These are phyloP conservation scores for Austroboletus festivus DNA, from an alignment of 768 basidiomycete genomes.

Conservation along the genomic window DNA sequence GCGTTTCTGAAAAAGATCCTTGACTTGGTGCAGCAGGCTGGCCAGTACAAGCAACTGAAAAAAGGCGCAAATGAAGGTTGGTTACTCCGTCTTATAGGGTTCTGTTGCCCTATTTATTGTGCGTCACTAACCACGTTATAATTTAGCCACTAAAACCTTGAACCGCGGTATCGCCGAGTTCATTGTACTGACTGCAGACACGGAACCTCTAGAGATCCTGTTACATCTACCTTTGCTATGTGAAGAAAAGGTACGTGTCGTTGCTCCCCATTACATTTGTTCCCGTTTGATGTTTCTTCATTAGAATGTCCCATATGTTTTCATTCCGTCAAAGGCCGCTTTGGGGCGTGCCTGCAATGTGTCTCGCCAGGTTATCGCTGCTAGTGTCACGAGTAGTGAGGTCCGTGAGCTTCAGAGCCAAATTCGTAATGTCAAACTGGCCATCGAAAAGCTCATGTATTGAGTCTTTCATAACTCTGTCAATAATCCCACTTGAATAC, in stretches of 20 bases:
- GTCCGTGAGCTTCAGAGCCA: slow-evolving; percentile 86
- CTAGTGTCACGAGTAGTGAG: slow-evolving; percentile 95
- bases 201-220: slow-evolving; percentile 96
- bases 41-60: slow-evolving; percentile 97
- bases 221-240: slow-evolving; percentile 96
- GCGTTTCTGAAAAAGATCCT: slow-evolving; percentile 62
- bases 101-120: background rate
- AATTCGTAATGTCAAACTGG: slow-evolving; percentile 81
- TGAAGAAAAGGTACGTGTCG: slow-evolving; percentile 92
- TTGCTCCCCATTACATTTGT: slow-evolving; percentile 3
- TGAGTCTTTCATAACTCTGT: slow-evolving; percentile 17
- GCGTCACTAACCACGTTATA: slow-evolving; percentile 4
- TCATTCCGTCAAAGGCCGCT: slow-evolving; percentile 92
- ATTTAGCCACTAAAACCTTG: slow-evolving; percentile 89
- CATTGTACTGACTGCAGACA: slow-evolving; percentile 94
- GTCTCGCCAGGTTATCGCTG: slow-evolving; percentile 90
- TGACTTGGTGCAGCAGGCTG: slow-evolving; percentile 91
- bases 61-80: slow-evolving; percentile 98
- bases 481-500: slow-evolving; percentile 8
- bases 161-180: slow-evolving; percentile 98
- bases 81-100: slow-evolving; percentile 12
- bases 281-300: background rate
- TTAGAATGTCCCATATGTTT: slow-evolving; percentile 94
- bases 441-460: slow-evolving; percentile 67
- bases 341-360: slow-evolving; percentile 96